Evolutionary conservation across 164 flowering plant species (phyloP), one percentile per base, ranked within the genome.

Genomic region (Houttuynia cordata): DNA sequence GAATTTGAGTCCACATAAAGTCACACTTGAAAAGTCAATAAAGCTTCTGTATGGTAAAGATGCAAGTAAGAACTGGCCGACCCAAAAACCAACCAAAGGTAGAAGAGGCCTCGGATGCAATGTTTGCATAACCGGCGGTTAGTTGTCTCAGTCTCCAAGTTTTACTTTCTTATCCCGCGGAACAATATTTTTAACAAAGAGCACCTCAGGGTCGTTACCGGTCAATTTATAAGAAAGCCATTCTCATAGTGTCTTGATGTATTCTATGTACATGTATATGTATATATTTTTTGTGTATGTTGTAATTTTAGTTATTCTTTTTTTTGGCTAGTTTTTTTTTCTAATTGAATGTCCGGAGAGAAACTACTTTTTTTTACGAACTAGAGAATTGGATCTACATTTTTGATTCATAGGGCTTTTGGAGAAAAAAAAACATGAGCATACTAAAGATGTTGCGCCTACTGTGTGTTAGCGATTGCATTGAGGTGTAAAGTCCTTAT

Each of bases 1-100:
- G 98, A 72, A 69, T 53, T 1, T 79, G 73, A 66, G 83, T 34
- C 86, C 96, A 8, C 61, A 62, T 1, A 73, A 80, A 7, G 41
- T 93, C 30, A 81, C 79, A 10, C 30, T 93, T 20, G 90, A 87
- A 57, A 84, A 80, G 59, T 97, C 91, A 62, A 21, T 89, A 69
- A 67, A 76, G 73, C 69, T 82, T 55, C 71, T 92, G 69, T 58
- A 66, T 7, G 51, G 90, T 53, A 74, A 73, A 53, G 68, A 72
- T 63, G 86, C 76, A 0, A 87, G 62, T n/a, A 64, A 71, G 58
- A 58, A 55, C 63, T 62, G 97, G 98, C 7, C 83, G 96, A 41
- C 95, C 94, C 21, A 82, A 78, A 73, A 61, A 64, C 15, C 72
- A 73, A 54, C 63, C 72, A 6, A 68, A 69, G 69, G 19, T 23